Evolutionary conservation across 306 rosid species (phyloP), one percentile per base, ranked within the genome.

Genomic region (Herpetospermum pedunculosum): DNA sequence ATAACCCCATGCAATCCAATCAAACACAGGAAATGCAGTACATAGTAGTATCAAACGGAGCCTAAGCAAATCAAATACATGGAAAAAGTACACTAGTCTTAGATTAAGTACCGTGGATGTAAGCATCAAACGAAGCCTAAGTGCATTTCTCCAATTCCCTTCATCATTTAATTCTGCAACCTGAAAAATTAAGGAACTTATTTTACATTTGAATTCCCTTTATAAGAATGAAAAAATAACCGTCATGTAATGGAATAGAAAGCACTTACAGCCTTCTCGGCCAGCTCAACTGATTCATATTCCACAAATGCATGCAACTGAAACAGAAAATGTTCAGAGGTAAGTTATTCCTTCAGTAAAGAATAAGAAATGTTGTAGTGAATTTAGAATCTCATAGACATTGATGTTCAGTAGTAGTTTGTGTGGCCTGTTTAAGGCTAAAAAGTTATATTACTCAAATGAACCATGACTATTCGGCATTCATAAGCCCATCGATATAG

Each of bases 241-340:
- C 54, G 62, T 30, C 74, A 62, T 74, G 52, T 65, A 53, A 50
- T 50, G 75, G 72, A 81, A 76, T 57, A 13, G 62, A 14, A 58
- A 75, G 43, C 76, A 86, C 97, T 91, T 78, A 94, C 99, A 54
- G 99, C 97, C 81, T 83, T 94, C 89, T 94, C 99, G 23, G 97
- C 99, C 82, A 91, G 80, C 84, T 89, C 99, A 68, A 87, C 88
- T 49, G 97, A 88, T 75, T 88, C 96, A 81, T 91, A 94, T 83
- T 94, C 99, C 70, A 94, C 97, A 81, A 94, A 94, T 72, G 99
- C 99, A 83, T 94, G 99, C 88, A 92, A 86, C 99, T 94, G 76
- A 67, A 48, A 81, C 10, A 28, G 72, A 37, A 35, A 75, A 48
- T 30, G 32, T 21, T 32, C 28, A 14, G 2, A n/a, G 21, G 34